Evolutionary conservation across 768 basidiomycete genomes (phyloP).

Genomic region (Dacryopinax primogenitus): DNA sequence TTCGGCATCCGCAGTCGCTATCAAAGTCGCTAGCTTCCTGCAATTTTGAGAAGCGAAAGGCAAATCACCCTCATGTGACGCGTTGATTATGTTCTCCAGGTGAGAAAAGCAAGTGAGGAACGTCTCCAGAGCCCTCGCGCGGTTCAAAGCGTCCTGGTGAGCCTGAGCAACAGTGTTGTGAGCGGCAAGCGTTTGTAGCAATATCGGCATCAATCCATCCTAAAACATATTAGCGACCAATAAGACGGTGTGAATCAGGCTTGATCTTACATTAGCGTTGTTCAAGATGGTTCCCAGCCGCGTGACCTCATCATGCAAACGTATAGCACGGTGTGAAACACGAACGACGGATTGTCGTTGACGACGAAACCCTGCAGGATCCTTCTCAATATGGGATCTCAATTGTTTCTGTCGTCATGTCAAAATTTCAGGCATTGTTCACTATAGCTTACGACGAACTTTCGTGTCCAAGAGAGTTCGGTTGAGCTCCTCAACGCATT

Average conservation of each 20-base stretch:
- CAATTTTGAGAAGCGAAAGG: slow-evolving; percentile 48
- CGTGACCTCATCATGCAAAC: slow-evolving; percentile 43
- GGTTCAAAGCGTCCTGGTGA: slow-evolving; percentile 35
- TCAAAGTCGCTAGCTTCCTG: slow-evolving; percentile 24
- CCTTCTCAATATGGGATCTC: slow-evolving; percentile 54
- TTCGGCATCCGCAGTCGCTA: neutral
- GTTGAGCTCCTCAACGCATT: slow-evolving; percentile 64
- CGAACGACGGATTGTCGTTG: slow-evolving; percentile 52
- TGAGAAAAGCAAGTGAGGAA: slow-evolving; percentile 40
- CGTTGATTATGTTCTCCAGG: slow-evolving; percentile 31
- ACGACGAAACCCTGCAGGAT: slow-evolving; percentile 49
- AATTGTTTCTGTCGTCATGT: slow-evolving; percentile 43
- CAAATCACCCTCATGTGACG: slow-evolving; percentile 45
- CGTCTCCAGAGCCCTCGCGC: slow-evolving; percentile 39
- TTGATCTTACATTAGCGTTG: slow-evolving; percentile 40
- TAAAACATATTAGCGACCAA: slow-evolving; percentile 23
- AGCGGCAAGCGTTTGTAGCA: slow-evolving; percentile 42
- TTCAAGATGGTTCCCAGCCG: slow-evolving; percentile 40
- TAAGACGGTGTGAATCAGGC: neutral
- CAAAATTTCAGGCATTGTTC: slow-evolving; percentile 19
- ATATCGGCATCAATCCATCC: slow-evolving; percentile 54
- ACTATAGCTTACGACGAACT: slow-evolving; percentile 32
- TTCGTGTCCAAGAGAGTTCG: slow-evolving; percentile 56
- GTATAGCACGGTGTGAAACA: slow-evolving; percentile 45
- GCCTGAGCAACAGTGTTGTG: slow-evolving; percentile 43